phyloP scores from a whole-genome alignment of 495 filamentous ascomycete species.

The Terfezia boudieri region DNA sequence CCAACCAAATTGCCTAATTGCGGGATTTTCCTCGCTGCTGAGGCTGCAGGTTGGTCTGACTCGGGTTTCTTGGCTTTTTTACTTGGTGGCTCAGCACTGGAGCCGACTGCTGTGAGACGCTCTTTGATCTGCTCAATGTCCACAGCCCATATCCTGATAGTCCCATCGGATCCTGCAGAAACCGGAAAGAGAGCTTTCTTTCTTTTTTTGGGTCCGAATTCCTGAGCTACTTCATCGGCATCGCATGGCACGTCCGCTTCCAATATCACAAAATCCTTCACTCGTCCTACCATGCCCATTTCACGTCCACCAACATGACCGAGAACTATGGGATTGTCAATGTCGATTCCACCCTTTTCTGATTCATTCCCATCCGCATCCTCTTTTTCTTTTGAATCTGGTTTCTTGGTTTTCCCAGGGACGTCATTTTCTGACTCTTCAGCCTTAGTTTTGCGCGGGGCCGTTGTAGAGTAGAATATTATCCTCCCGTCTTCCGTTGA shows the following conservation, averaged over 20 bases:
- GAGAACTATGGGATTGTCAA: constrained; percentile 31
- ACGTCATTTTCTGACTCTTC: constrained; percentile 17
- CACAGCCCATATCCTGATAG: constrained; percentile 52
- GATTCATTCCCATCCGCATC: not conserved
- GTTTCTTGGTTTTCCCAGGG: not conserved
- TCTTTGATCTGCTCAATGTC: constrained; percentile 4
- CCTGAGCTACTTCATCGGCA: not conserved
- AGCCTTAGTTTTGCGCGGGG: not conserved
- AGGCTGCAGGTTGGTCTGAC: not conserved
- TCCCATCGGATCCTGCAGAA: constrained; percentile 63
- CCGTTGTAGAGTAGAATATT: constrained; percentile 55
- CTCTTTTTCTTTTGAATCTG: not conserved
- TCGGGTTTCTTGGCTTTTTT: constrained; percentile 4
- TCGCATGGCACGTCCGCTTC: constrained; percentile 18
- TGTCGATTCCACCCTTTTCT: constrained; percentile 14
- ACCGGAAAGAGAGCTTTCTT: constrained; percentile 34
- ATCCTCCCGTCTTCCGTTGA: constrained; percentile 88
- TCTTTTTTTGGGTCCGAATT: not conserved
- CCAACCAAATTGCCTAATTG: constrained; percentile 53
- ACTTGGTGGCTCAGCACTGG: constrained; percentile 2
- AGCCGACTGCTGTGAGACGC: constrained; percentile 13
- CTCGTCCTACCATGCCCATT: constrained; percentile 39
- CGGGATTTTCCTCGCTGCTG: constrained; percentile 18
- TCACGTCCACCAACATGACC: constrained; percentile 57
- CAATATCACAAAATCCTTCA: constrained; percentile 73